Evolutionary conservation across 768 basidiomycete species (phyloP).

Genomic region (Psilocybe cubensis): DNA sequence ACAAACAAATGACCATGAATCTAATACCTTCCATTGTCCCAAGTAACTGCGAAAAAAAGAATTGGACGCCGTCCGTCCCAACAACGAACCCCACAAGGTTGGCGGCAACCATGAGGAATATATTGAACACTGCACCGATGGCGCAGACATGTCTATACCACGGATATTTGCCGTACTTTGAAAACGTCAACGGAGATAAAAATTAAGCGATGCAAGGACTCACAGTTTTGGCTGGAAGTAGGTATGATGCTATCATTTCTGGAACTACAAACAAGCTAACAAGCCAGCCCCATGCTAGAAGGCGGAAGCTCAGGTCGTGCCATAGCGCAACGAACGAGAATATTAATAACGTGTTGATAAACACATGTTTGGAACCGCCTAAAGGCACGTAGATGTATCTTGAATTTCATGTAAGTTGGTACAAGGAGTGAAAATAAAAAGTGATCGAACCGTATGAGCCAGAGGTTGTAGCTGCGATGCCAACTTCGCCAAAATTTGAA

Average conservation of each 20-base stretch:
- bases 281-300: slow-evolving; percentile 98
- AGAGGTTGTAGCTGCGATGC: slow-evolving; percentile 96
- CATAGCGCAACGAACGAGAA: slow-evolving; percentile 98
- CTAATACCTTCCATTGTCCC: slow-evolving; percentile 67
- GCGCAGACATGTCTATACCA: slow-evolving; percentile 93
- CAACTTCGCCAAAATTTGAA: slow-evolving; percentile 95
- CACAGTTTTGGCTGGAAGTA: slow-evolving; percentile 71
- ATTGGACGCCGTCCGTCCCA: slow-evolving; percentile 77
- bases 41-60: slow-evolving; percentile 65
- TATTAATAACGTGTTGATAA: slow-evolving; percentile 73
- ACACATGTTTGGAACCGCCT: slow-evolving; percentile 62
- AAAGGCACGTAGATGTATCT: slow-evolving; percentile 96
- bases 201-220: slow-evolving; percentile 17
- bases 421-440: not conserved
- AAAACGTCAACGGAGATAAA: not conserved
- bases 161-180: slow-evolving; percentile 60
- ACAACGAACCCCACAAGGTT: slow-evolving; percentile 96
- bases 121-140: slow-evolving; percentile 80
- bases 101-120: slow-evolving; percentile 87
- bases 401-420: not conserved
- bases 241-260: slow-evolving; percentile 65
- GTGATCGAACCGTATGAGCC: slow-evolving; percentile 76
- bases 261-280: slow-evolving; percentile 89
- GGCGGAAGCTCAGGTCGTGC: slow-evolving; percentile 90
- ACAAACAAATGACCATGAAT: slow-evolving; percentile 65